Evolutionary conservation across 768 basidiomycete species (phyloP).

Genomic region (Coprinellus micaceus): DNA sequence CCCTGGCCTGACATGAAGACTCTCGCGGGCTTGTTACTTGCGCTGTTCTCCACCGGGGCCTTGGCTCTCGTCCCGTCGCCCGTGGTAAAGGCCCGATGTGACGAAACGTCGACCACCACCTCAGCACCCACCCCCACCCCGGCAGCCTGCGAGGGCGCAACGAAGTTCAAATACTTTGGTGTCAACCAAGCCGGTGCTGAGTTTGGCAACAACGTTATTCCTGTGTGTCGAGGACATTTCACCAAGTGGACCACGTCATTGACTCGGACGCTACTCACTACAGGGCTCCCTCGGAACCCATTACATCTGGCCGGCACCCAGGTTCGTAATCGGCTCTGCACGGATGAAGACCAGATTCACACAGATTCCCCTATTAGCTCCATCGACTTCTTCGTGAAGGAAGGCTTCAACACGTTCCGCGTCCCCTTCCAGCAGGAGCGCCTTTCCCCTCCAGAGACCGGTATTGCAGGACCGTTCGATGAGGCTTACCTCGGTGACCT

Average conservation of each 20-base stretch:
- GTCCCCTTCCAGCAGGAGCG: conserved; percentile 60
- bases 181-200: conserved; percentile 63
- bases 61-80: conserved; percentile 1
- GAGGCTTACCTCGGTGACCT: conserved; percentile 49
- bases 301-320: conserved; percentile 48
- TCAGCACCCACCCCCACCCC: conserved; percentile 1
- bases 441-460: conserved; percentile 46
- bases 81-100: background rate
- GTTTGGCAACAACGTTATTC: conserved; percentile 48
- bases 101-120: conserved; percentile 7
- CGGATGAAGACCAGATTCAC: background rate
- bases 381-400: conserved; percentile 49
- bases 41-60: background rate
- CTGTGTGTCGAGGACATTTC: conserved; percentile 31
- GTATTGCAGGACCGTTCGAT: conserved; percentile 53
- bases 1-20: background rate
- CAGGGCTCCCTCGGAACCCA: conserved; percentile 38
- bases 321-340: background rate
- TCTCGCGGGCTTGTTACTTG: background rate
- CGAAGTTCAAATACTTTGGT: conserved; percentile 54
- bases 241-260: background rate
- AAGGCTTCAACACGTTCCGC: conserved; percentile 63
- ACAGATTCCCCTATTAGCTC: conserved; percentile 12
- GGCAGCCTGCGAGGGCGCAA: conserved; percentile 7
- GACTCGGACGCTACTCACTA: background rate